Evolutionary conservation across 352 stramenopile genomes (phyloP), one percentile per base, ranked within the genome.

Genomic region (Globisporangium nodosum): DNA sequence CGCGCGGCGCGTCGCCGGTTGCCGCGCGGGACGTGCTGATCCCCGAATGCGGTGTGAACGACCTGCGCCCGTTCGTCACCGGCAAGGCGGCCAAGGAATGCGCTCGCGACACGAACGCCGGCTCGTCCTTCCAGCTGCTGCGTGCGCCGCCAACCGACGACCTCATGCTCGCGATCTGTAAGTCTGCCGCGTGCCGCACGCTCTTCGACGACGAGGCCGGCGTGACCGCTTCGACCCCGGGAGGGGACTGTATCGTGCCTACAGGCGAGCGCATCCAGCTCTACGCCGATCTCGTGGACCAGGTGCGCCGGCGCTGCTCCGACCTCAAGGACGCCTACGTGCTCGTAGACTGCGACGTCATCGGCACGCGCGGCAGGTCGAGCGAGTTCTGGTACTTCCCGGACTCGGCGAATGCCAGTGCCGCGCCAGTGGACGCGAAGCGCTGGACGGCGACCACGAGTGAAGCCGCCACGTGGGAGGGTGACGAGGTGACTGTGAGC

Each of bases 301-400:
- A 49, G 24, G 58, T 64, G 33, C 43, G 46, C 9, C 12, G 24
- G 21, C 51, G 43, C 42, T 64, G 58, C 24, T 15, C 47, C 8
- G 21, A 33, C 18, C 43, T 64, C 15, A 59, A 51, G 42, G 51
- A 64, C 45, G 43, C 51, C 11, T 64, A 64, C 45, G 47, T 49
- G 51, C 58, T 64, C 51, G 20, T 64, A 21, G 42, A 64, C 35
- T 64, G 58, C 27, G 46, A 52, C 18, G 57, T 49, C 12, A 9
- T 46, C 13, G 49, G 20, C 11, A 51, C 49, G 13, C 33, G 49
- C 31, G 46, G 33, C 8, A 43, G 30, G 12, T 24, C n/a, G 50
- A 64, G 58, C 13, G 49, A 64, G 51, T 46, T 64, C 43, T 64
- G 58, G 58, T 64, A 64, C 50, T 64, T 54, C 20, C 0, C 42